Conservation (phyloP, 2,329 filamentous ascomycete genomes). For the Chaetomiaceae sp. region DNA sequence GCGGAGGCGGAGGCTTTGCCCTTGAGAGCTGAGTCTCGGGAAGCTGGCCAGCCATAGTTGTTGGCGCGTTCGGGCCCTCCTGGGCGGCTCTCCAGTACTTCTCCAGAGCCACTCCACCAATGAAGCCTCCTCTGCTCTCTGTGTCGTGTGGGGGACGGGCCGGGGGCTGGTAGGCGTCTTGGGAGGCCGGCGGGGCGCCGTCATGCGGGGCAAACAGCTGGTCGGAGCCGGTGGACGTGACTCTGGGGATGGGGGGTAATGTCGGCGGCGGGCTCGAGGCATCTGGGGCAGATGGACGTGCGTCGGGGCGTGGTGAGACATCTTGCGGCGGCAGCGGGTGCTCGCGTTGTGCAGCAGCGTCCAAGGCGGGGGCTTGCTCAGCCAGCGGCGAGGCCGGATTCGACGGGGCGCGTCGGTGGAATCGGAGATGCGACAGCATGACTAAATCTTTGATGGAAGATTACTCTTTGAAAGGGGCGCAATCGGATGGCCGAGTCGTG, state of each 20-base stretch:
- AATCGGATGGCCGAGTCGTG: not conserved
- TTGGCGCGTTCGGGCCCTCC: constrained; percentile 20
- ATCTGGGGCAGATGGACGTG: constrained; percentile 33
- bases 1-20: constrained; percentile 34
- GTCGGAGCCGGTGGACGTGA: constrained; percentile 40
- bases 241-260: constrained; percentile 48
- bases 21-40: constrained; percentile 29
- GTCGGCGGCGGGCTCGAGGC: constrained; percentile 42
- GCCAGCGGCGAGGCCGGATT: constrained; percentile 51
- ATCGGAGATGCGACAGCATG: constrained; percentile 41
- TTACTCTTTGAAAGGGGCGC: no score
- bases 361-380: constrained; percentile 42
- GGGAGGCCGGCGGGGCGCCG: constrained; percentile 20
- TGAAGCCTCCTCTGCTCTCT: constrained; percentile 39
- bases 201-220: constrained; percentile 13
- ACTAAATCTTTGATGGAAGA: no score
- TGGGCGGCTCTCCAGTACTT: constrained; percentile 43
- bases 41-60: constrained; percentile 13
- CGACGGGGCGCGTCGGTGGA: constrained; percentile 54
- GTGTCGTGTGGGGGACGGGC: constrained; percentile 34
- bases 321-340: constrained; percentile 41
- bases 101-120: constrained; percentile 51
- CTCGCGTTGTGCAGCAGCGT: constrained; percentile 37
- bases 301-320: constrained; percentile 34
- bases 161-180: constrained; percentile 22